Conservation (phyloP, 139 green algal species). For the Volvox reticuliferus region DNA sequence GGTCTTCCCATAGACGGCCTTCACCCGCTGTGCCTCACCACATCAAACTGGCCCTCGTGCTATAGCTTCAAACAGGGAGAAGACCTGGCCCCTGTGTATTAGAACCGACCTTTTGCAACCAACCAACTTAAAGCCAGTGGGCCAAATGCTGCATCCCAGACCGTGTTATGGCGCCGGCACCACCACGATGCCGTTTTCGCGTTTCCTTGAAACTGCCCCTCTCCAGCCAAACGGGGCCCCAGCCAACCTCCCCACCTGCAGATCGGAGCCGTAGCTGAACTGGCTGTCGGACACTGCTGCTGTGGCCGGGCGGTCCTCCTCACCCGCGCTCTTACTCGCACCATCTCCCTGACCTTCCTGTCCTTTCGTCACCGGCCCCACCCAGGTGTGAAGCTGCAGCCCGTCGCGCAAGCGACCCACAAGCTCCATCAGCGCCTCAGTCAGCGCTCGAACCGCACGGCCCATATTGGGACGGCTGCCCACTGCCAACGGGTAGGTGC, state of each 20-base stretch:
- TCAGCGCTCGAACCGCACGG: slow-evolving; percentile 15
- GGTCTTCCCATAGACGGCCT: no score
- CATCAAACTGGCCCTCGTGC: no score
- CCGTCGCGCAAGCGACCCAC: slow-evolving; percentile 47
- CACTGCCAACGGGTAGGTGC: slow-evolving; percentile 7
- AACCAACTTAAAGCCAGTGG: no score
- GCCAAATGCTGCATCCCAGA: no score
- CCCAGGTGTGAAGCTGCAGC: slow-evolving; percentile 42
- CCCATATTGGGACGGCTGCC: slow-evolving; percentile 43
- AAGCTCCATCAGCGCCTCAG: slow-evolving; percentile 56
- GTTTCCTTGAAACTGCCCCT: no score
- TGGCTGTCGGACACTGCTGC: slow-evolving; percentile 28
- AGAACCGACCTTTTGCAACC: no score
- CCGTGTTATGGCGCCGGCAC: no score
- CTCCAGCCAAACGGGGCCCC: no score
- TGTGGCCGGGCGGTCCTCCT: neutral
- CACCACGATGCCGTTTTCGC: no score
- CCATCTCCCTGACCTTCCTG: neutral
- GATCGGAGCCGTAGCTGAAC: slow-evolving; percentile 63
- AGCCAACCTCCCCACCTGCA: slow-evolving; percentile 41
- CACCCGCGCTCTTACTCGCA: neutral
- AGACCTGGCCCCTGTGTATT: no score
- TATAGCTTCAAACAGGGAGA: no score
- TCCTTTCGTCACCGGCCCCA: slow-evolving; percentile 27
- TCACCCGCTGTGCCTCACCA: no score